Evolutionary conservation across 1,139 yeast species (phyloP), one percentile per base, ranked within the genome.

Genomic region (Diutina siamensis): DNA sequence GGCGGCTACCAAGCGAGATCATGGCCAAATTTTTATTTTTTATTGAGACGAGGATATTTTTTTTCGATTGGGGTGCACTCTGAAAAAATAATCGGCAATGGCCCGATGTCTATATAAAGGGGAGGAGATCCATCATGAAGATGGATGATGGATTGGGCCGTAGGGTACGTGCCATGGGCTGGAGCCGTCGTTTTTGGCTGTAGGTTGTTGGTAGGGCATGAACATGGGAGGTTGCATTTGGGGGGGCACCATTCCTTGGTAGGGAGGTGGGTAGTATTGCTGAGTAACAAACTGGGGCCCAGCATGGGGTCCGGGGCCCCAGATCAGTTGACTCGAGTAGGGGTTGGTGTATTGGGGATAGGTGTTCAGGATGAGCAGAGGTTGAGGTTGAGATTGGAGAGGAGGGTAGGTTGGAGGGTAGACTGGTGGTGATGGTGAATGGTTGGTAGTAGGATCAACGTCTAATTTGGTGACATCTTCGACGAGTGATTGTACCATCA

Each of bases 401-500:
- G 28, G 10, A 25, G 28, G 28, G 10, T 25, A 5, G 28, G 28
- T 25, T 25, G 28, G 28, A 25, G 28, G 10, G 5, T 7, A 5
- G 9, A 25, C 10, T 25, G 28, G 28, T 25, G 28, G 28, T 25
- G 28, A 7, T 25, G 28, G 28, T 25, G 28, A 25, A 7, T 5
- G 28, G 28, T 25, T 25, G 28, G 10, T 25, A 5, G 10, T 25
- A 25, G 28, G 28, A 7, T 10, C 28, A 25, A 31, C 34, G 4
- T n/a, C 34, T 13, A 31, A 12, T 31, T 31, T 31, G 4, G 40
- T 22, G 10, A 35, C 31, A 12, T 35, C 40, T n/a, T 21, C 42
- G 13, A 38, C 42, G 13, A 38, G 13, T 27, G 42, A 38, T 10
- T 38, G 15, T n/a, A 38, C 42, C 42, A 38, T 38, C 42, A 25